Percentiles rank a stretch among this genome's conserved stretches.
These are phyloP conservation scores for Porogramme epimiltina DNA, from an alignment of 1,284 basidiomycete species.

Conservation along the genomic window DNA sequence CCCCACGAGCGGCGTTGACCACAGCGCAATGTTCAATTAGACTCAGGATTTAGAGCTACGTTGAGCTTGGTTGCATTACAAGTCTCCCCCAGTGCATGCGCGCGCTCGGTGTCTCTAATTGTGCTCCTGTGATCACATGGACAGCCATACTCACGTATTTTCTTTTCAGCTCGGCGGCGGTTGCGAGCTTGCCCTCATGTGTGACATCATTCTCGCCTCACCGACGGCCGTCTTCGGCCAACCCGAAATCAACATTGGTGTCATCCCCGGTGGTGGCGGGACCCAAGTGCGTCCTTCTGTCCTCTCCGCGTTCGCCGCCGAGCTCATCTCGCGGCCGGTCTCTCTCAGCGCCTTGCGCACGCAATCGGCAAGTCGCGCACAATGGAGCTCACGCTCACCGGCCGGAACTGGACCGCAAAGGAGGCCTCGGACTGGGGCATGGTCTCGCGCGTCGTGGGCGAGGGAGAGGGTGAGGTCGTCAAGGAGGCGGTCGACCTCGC, in stretches of 20 bases:
- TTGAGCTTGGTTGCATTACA: too few relatives aligned
- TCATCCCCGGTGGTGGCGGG: conserved; percentile 89
- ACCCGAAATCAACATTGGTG: conserved; percentile 96
- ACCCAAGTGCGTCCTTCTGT: conserved; percentile 8
- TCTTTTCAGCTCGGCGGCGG: conserved; percentile 86
- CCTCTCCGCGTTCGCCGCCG: background rate
- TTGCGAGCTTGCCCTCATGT: conserved; percentile 95
- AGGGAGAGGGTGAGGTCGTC: conserved; percentile 79
- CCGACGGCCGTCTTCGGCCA: conserved; percentile 94
- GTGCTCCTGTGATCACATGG: too few relatives aligned
- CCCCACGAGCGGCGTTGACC: too few relatives aligned
- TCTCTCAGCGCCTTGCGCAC: conserved; percentile 80
- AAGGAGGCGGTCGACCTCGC: conserved; percentile 89
- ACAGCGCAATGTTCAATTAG: too few relatives aligned
- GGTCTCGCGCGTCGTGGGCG: conserved; percentile 80
- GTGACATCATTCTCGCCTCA: conserved; percentile 96
- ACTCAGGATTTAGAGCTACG: too few relatives aligned
- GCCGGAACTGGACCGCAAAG: conserved; percentile 76
- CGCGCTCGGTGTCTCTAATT: too few relatives aligned
- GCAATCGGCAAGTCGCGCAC: conserved; percentile 92
- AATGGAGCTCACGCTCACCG: conserved; percentile 96
- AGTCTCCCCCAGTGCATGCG: too few relatives aligned
- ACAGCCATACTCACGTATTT: background rate
- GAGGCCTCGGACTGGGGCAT: conserved; percentile 89
- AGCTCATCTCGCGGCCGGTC: conserved; percentile 40